Percentiles rank a stretch among this genome's conserved stretches.
Evolutionary conservation across 352 stramenopile species (phyloP).

Genomic region (Phytophthora vignae): DNA sequence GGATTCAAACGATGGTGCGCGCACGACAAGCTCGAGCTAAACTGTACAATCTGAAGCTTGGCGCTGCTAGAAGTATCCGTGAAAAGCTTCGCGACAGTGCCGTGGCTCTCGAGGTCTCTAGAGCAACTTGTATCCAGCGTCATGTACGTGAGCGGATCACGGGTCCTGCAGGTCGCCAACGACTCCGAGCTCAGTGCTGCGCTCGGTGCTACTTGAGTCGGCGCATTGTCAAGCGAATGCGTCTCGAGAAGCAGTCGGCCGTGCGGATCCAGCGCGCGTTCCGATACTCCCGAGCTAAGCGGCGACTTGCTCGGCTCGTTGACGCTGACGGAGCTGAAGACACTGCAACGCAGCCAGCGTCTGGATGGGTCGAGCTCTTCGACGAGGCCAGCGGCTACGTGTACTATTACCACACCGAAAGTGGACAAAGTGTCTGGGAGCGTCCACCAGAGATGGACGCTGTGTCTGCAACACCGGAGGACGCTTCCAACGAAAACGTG

Average conservation of each 20-base stretch:
- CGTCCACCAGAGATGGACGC: constrained; percentile 41
- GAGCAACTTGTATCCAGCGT: constrained; percentile 49
- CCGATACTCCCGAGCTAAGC: constrained; percentile 51
- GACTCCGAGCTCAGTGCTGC: constrained; percentile 43
- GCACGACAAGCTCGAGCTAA: constrained; percentile 27
- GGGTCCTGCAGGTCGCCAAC: background rate
- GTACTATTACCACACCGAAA: constrained; percentile 77
- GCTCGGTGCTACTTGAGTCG: constrained; percentile 54
- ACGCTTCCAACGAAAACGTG: constrained; percentile 20
- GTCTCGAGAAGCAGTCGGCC: constrained; percentile 39
- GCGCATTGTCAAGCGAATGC: constrained; percentile 22
- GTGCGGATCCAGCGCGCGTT: constrained; percentile 66
- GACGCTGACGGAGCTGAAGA: constrained; percentile 28
- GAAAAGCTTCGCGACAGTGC: constrained; percentile 12
- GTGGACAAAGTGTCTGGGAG: constrained; percentile 63
- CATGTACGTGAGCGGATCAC: constrained; percentile 43
- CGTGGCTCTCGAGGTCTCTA: constrained; percentile 31
- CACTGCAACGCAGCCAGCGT: background rate
- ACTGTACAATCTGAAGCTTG: constrained; percentile 26
- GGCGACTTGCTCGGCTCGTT: constrained; percentile 47
- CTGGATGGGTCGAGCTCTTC: constrained; percentile 73
- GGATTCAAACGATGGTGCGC: constrained; percentile 44
- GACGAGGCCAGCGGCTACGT: constrained; percentile 69
- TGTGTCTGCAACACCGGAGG: constrained; percentile 14
- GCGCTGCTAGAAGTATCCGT: constrained; percentile 24